Base-by-base conservation (phyloP, 768 basidiomycete species). In the Leucocoprinus leucothites region DNA sequence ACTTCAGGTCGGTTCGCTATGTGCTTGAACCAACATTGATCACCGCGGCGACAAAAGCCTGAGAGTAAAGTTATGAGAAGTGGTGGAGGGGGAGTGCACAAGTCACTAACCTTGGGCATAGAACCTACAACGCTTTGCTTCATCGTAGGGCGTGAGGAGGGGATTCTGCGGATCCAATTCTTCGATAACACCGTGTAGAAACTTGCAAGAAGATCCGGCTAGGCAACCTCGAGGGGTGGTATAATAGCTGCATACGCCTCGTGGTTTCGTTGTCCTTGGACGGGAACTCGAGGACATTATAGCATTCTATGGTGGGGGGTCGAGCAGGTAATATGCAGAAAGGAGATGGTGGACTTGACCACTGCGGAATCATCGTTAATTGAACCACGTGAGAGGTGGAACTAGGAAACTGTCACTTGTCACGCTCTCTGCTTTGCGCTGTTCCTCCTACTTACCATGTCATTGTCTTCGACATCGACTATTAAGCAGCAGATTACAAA, bases 21-120 rank as follows among this genome's bases (percentile, higher is more conserved):
- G 63, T 93, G 90, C 28, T 72, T 66, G 68, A 91, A 93, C 91
- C 90, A 91, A 65, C 91, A 93, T 31, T 70, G 67, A 43, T 81
- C 81, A 11, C 87, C 89, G 28, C 80, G 74, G 59, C 77, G 82
- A 64, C 91, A 92, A 66, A 79, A 88, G 0, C 91, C 90, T 89
- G 52, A 11, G 5, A 11, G 11, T 11, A 31, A 31, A 31, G 5
- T 31, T 31, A 11, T 5, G 11, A 11, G 45, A 24, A 4, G 21
- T 25, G 9, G 24, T 6, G 5, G 22, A 57, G 26, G 52, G 47
- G 48, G 50, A 53, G 28, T 52, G 18, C 38, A 51, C 3, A 14
- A 28, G 6, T 24, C 7, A 61, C 71, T n/a, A 51, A 82, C 87
- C 86, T 47, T 75, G 71, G 3, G 77, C 78, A 55, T 80, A 90